Conservation (phyloP, 2,329 filamentous ascomycete genomes). For the Cordyceps javanica region DNA sequence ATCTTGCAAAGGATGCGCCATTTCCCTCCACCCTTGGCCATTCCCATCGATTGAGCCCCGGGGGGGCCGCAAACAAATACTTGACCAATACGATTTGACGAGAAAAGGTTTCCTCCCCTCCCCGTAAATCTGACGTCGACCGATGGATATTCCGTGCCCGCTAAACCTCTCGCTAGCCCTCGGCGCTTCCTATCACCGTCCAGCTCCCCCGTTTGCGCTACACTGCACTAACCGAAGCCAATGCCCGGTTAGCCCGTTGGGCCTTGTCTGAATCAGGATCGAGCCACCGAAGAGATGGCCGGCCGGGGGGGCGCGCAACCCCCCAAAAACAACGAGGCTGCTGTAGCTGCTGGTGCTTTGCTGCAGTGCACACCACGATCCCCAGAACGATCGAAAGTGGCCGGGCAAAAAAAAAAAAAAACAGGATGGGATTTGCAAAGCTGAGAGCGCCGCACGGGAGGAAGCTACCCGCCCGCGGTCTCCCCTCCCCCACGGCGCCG, state of each 20-base stretch:
- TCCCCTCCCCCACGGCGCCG: too few species aligned
- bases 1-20: background rate
- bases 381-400: background rate
- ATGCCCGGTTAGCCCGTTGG: background rate
- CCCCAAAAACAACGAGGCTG: background rate
- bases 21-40: background rate
- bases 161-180: background rate
- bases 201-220: constrained; percentile 7
- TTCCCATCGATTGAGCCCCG: too few species aligned
- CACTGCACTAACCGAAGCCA: constrained; percentile 9
- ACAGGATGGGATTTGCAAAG: background rate
- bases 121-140: constrained; percentile 7
- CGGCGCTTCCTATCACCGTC: constrained; percentile 8
- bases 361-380: constrained; percentile 2
- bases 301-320: too few species aligned
- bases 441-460: background rate
- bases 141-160: background rate
- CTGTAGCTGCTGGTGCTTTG: too few species aligned
- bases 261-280: background rate
- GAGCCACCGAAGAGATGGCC: background rate
- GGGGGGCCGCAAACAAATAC: background rate
- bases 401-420: too few species aligned
- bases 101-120: too few species aligned
- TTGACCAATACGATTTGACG: background rate
- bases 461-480: background rate